These are phyloP conservation scores for Cutaneotrichosporon arboriforme DNA, from an alignment of 1,284 basidiomycete genomes.

Conservation along the genomic window DNA sequence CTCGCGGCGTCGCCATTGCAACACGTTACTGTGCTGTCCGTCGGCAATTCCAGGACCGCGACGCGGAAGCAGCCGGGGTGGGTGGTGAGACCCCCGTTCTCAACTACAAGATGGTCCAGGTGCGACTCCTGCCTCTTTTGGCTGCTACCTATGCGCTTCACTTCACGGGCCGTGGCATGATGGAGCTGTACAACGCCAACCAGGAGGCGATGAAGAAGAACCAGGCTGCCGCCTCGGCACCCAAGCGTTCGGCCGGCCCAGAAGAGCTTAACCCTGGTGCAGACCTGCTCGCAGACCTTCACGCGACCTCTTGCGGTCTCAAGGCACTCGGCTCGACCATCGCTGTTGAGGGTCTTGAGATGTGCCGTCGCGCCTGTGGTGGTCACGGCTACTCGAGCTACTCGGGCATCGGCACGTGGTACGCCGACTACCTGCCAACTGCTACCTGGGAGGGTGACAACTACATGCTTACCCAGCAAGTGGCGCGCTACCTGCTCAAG, in stretches of 20 bases:
- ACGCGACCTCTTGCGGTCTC: constrained; percentile 18
- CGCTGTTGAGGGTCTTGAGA: constrained; percentile 53
- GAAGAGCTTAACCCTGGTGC: constrained; percentile 20
- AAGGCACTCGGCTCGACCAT: constrained; percentile 45
- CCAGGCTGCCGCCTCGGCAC: constrained; percentile 2
- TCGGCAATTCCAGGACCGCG: constrained; percentile 51
- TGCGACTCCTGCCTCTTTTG: constrained; percentile 55
- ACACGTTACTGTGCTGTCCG: constrained; percentile 54
- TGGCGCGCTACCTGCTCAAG: constrained; percentile 53
- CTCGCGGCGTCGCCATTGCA: constrained; percentile 55
- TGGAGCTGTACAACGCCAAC: constrained; percentile 41
- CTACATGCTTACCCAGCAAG: constrained; percentile 54
- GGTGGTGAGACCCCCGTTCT: constrained; percentile 53
- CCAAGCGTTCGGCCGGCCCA: constrained; percentile 14
- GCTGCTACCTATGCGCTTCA: constrained; percentile 56
- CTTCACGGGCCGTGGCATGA: constrained; percentile 52
- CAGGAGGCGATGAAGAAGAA: constrained; percentile 22
- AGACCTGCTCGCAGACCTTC: constrained; percentile 18
- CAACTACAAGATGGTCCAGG: constrained; percentile 58
- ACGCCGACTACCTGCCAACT: constrained; percentile 54
- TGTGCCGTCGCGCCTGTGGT: constrained; percentile 53
- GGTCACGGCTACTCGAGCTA: constrained; percentile 58
- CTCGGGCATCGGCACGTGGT: constrained; percentile 54
- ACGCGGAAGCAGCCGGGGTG: constrained; percentile 46
- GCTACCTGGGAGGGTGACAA: constrained; percentile 57